Conservation (phyloP, 306 rosid species). For the Morella rubra region DNA sequence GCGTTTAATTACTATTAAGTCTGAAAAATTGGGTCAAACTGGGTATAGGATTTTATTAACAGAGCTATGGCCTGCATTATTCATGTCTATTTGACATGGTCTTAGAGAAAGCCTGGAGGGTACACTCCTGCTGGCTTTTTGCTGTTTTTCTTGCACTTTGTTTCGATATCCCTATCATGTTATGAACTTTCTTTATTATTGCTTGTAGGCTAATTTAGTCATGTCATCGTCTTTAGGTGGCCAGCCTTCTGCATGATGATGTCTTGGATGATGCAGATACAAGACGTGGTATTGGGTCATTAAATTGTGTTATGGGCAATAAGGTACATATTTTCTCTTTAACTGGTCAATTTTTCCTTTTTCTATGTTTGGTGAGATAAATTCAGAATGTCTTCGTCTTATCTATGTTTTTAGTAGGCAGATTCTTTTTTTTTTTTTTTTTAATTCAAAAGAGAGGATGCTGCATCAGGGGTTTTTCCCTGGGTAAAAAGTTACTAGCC, state of each 20-base stretch:
- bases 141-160: background rate
- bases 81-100: background rate
- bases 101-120: background rate
- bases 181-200: background rate
- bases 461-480: background rate
- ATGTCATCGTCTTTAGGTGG: constrained; percentile 57
- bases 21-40: background rate
- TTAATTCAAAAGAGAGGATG: background rate
- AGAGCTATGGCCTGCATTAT: background rate
- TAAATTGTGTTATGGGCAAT: constrained; percentile 87
- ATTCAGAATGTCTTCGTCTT: background rate
- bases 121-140: background rate
- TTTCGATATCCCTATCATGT: background rate
- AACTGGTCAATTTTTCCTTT: constrained; percentile 7
- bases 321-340: constrained; percentile 49
- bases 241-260: constrained; percentile 98
- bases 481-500: background rate
- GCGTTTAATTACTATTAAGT: background rate
- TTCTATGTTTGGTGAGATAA: background rate
- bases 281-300: constrained; percentile 85
- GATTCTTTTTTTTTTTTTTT: background rate
- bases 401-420: background rate
- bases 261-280: constrained; percentile 98
- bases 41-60: background rate
- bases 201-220: constrained; percentile 7